Evolutionary conservation across 1,284 basidiomycete genomes (phyloP), one percentile per base, ranked within the genome.

Genomic region (Sanghuangporus weigelae): DNA sequence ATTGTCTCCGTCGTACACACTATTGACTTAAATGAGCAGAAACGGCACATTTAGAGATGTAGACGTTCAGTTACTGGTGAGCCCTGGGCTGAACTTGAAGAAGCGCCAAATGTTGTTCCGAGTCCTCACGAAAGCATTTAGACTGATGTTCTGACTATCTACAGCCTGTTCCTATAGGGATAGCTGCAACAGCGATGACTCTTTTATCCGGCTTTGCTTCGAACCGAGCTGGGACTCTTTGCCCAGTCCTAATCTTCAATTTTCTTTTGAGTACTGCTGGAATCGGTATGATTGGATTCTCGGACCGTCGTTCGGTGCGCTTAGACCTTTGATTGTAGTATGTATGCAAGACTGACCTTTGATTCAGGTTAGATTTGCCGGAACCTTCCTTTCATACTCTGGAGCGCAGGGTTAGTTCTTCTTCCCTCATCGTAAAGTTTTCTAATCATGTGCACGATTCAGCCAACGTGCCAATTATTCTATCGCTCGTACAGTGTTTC

Each of bases 151-250:
- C n/a, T 5, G 14, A 50, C 49, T 5, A 23, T 14, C 49, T 23
- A 19, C 36, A 62, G 60, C 57, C 48, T 48, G 38, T 57, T 39
- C 77, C 78, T 12, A 76, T 77, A n/a, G 78, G 75, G 68, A 69
- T 74, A 38, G 67, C 68, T 39, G 72, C 73, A 31, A 70, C 73
- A 63, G 67, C 77, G 44, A 73, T 72, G 59, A 72, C 72, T 36
- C 71, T 77, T 51, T 59, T 59, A 35, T 66, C 69, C 23, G 77
- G 75, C 53, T 67, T 71, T 59, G 7, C 74, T 60, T 72, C 75
- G 21, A 78, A 79, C 70, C 73, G 73, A 54, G 64, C 62, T 59
- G 68, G 69, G 49, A 61, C 71, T 48, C 74, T 77, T 56, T 73
- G 73, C 12, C 70, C 73, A 36, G 68, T 75, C 59, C 72, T 79